Evolutionary conservation across 805 yeast species (phyloP).

Genomic region (Metschnikowia cerradonensis): DNA sequence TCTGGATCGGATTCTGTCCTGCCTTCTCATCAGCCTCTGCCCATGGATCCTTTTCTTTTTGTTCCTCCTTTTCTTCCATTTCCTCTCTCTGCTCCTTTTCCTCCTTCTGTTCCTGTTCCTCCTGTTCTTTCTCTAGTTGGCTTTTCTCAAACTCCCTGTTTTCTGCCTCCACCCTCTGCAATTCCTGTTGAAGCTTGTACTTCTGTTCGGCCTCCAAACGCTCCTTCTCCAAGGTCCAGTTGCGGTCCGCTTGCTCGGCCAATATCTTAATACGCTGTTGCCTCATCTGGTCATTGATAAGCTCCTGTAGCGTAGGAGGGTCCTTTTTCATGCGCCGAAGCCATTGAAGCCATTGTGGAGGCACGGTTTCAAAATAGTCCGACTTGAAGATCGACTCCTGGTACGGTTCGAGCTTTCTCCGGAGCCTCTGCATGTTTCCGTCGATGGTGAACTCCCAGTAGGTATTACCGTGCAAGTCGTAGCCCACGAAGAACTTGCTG

Average conservation of each 20-base stretch:
- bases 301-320: constrained; percentile 62
- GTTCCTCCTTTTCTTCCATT: not conserved
- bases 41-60: constrained; percentile 28
- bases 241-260: constrained; percentile 44
- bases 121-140: too few relatives aligned
- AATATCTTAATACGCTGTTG: constrained; percentile 48
- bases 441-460: constrained; percentile 76
- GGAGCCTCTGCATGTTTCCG: constrained; percentile 47
- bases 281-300: constrained; percentile 54
- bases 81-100: not conserved
- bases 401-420: constrained; percentile 62
- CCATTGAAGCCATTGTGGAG: constrained; percentile 83
- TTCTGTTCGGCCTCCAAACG: constrained; percentile 31
- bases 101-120: not conserved
- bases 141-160: constrained; percentile 10
- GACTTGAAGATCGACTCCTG: constrained; percentile 45
- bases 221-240: constrained; percentile 36
- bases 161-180: constrained; percentile 20
- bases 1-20: constrained; percentile 30
- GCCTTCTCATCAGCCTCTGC: constrained; percentile 29
- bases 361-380: constrained; percentile 56
- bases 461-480: constrained; percentile 79
- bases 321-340: constrained; percentile 55
- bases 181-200: constrained; percentile 28
- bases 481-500: constrained; percentile 64